phyloP scores from a whole-genome alignment of 2,329 filamentous ascomycete genomes.

The Aspergillus texensis region DNA sequence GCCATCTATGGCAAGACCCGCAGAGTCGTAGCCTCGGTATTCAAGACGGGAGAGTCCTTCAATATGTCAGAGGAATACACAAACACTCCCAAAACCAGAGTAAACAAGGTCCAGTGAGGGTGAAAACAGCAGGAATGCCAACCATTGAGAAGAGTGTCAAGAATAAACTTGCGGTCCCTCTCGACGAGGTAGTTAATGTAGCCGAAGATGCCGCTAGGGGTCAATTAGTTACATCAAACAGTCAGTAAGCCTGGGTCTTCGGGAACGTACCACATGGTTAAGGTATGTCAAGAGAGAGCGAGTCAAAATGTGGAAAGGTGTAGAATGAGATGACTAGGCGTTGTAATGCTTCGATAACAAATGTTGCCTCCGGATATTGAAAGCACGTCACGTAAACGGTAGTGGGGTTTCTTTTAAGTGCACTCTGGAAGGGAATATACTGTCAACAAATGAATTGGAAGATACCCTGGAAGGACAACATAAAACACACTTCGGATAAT shows the following conservation, averaged over 20 bases:
- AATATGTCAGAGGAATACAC: background rate
- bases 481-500: background rate
- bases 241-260: background rate
- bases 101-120: background rate
- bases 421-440: background rate
- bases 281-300: background rate
- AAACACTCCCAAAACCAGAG: background rate
- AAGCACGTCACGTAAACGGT: background rate
- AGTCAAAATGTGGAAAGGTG: background rate
- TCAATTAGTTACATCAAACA: constrained; percentile 17
- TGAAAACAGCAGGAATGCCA: constrained; percentile 41
- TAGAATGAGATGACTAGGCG: background rate
- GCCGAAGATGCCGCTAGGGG: constrained; percentile 62
- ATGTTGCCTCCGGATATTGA: background rate
- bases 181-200: constrained; percentile 99
- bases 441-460: background rate
- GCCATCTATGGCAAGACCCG: constrained; percentile 91
- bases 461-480: background rate
- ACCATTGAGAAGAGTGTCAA: constrained; percentile 96
- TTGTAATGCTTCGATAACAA: background rate
- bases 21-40: constrained; percentile 98
- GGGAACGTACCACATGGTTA: constrained; percentile 40
- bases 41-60: constrained; percentile 90
- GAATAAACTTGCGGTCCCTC: constrained; percentile 95
- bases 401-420: background rate